Evolutionary conservation across 345 rosid genomes (phyloP).

Genomic region (Noccaea bulbosa): DNA sequence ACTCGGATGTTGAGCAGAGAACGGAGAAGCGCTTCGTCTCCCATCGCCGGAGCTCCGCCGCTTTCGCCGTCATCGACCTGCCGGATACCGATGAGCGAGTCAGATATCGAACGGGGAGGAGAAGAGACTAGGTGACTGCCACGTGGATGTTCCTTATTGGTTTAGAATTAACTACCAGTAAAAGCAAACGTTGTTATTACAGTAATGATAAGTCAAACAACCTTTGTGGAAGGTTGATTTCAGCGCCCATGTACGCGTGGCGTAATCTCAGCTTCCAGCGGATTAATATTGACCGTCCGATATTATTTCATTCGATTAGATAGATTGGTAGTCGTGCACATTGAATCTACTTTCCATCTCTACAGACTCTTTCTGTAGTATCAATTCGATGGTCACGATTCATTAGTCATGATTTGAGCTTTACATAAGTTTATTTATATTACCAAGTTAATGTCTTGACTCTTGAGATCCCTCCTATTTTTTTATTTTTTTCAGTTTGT

Average conservation of each 20-base stretch:
- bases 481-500: background rate
- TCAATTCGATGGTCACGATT: constrained; percentile 15
- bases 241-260: constrained; percentile 32
- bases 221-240: constrained; percentile 19
- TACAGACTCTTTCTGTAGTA: background rate
- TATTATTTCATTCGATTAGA: constrained; percentile 10
- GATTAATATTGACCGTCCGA: constrained; percentile 17
- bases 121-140: constrained; percentile 33
- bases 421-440: background rate
- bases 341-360: background rate
- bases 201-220: constrained; percentile 24
- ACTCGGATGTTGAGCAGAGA: constrained; percentile 63
- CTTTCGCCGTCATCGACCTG: constrained; percentile 28
- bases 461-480: background rate
- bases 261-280: background rate
- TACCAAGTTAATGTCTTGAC: background rate
- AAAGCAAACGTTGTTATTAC: background rate
- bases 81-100: constrained; percentile 38
- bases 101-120: constrained; percentile 54
- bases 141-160: constrained; percentile 29
- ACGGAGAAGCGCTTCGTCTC: constrained; percentile 43
- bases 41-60: constrained; percentile 35
- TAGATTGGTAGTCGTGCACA: constrained; percentile 27
- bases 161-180: background rate
- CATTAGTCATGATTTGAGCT: constrained; percentile 2